These are phyloP conservation scores for Solanum arcanum DNA, from an alignment of 257 asterid genomes.

Conservation along the genomic window DNA sequence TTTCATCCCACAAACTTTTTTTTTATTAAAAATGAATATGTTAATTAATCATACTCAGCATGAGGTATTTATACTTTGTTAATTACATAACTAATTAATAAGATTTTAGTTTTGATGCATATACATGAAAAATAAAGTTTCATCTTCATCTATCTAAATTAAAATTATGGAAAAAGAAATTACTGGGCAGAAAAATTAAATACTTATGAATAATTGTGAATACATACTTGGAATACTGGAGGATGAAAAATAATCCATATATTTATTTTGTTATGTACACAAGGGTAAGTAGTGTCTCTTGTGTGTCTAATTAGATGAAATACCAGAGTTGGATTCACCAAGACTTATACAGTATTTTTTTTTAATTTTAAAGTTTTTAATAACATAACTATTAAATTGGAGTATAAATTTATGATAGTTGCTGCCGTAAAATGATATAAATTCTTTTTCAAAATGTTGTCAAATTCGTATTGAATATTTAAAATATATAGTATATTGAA, in stretches of 20 bases:
- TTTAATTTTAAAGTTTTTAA: too few species aligned
- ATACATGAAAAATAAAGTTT: background rate
- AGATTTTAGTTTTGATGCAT: background rate
- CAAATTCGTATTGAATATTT: rapidly evolving
- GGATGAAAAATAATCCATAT: background rate
- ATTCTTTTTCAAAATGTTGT: background rate
- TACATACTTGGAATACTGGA: background rate
- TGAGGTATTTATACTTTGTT: background rate
- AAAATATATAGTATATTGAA: background rate
- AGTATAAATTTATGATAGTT: background rate
- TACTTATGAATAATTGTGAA: background rate
- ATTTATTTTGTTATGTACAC: background rate
- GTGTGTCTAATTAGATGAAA: background rate
- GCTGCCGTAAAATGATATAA: background rate
- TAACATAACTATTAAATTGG: background rate
- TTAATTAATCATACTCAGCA: background rate
- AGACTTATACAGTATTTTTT: too few species aligned
- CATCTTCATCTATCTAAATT: background rate
- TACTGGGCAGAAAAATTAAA: background rate
- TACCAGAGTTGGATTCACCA: background rate
- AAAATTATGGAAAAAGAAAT: background rate
- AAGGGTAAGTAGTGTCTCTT: background rate
- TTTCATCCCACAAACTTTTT: background rate
- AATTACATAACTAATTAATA: background rate
- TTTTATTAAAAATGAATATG: background rate